Percentiles rank a stretch among this genome's conserved stretches.
Evolutionary conservation across 1,284 basidiomycete genomes (phyloP).

Genomic region (Ceraceosorus guamensis): DNA sequence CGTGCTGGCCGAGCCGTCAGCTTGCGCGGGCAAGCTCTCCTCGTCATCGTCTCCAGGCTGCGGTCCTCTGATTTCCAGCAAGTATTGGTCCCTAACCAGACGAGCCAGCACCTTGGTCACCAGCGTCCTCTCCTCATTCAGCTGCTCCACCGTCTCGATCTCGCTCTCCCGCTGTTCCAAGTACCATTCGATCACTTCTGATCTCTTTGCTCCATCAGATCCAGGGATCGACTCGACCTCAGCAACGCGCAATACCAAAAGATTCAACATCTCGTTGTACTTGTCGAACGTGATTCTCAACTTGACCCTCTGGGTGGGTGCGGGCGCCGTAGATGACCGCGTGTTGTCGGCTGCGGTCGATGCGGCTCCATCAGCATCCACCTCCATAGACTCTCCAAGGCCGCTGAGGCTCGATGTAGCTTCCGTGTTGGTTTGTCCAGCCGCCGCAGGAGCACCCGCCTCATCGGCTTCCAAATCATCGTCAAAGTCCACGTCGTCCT

Average conservation of each 20-base stretch:
- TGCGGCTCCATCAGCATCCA: background rate
- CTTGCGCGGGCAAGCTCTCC: background rate
- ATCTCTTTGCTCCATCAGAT: conserved; percentile 66
- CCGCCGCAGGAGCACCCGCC: conserved; percentile 15
- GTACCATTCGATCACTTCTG: conserved; percentile 86
- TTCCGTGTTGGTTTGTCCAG: background rate
- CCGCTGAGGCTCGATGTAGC: conserved; percentile 2
- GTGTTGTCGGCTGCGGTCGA: background rate
- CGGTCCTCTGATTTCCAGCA: conserved; percentile 39
- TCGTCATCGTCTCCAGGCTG: conserved; percentile 1
- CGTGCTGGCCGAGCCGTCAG: conserved; percentile 1
- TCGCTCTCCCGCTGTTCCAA: conserved; percentile 74
- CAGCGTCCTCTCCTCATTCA: conserved; percentile 86
- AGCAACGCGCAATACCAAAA: conserved; percentile 75
- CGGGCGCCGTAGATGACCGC: conserved; percentile 10
- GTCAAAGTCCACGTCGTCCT: conserved; percentile 87
- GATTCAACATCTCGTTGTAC: conserved; percentile 81
- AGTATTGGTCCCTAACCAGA: conserved; percentile 66
- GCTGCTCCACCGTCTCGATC: conserved; percentile 73
- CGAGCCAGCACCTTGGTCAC: conserved; percentile 81
- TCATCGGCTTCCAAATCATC: conserved; percentile 54
- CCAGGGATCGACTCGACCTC: conserved; percentile 70
- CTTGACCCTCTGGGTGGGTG: conserved; percentile 45
- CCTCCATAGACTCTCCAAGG: background rate
- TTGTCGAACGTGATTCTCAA: conserved; percentile 92